Percentiles rank a stretch among this genome's conserved stretches.
Evolutionary conservation across 139 green algal genomes (phyloP).

Genomic region (Raphidocelis subcapitata): DNA sequence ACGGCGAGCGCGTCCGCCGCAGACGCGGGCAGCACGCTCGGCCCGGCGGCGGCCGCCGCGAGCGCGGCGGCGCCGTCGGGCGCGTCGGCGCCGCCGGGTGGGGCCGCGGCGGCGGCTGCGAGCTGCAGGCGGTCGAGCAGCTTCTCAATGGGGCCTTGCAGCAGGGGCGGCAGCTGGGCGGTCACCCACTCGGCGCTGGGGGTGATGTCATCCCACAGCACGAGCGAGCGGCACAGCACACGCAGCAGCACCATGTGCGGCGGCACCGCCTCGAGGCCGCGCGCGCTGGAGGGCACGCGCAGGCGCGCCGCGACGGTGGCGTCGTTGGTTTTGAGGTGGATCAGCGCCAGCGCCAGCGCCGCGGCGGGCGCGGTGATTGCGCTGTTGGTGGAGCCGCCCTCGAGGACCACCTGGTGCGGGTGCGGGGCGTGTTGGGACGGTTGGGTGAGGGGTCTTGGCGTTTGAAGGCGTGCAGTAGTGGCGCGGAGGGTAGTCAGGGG

Average conservation of each 20-base stretch:
- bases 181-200: slow-evolving; percentile 62
- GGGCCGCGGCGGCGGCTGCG: background rate
- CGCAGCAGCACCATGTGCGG: slow-evolving; percentile 90
- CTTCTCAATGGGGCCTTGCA: slow-evolving; percentile 3
- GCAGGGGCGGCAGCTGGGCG: slow-evolving; percentile 63
- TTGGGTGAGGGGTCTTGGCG: background rate
- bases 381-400: slow-evolving; percentile 78
- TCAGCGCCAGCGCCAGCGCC: slow-evolving; percentile 86
- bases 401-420: slow-evolving; percentile 72
- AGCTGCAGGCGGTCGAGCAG: slow-evolving; percentile 6
- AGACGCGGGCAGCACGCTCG: background rate
- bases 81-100: background rate
- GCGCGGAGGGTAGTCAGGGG: background rate
- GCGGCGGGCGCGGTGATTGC: slow-evolving; percentile 85
- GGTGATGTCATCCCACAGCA: slow-evolving; percentile 85
- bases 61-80: background rate
- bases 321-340: slow-evolving; percentile 89
- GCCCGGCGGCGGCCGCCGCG: slow-evolving; percentile 11
- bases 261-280: slow-evolving; percentile 72
- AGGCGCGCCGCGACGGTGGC: slow-evolving; percentile 44
- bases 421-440: background rate
- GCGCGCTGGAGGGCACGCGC: slow-evolving; percentile 61
- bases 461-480: background rate
- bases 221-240: slow-evolving; percentile 72
- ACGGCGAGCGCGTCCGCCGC: slow-evolving; percentile 9